Evolutionary conservation across 2,329 filamentous ascomycete genomes (phyloP).

Genomic region (Pleurostoma richardsiae): DNA sequence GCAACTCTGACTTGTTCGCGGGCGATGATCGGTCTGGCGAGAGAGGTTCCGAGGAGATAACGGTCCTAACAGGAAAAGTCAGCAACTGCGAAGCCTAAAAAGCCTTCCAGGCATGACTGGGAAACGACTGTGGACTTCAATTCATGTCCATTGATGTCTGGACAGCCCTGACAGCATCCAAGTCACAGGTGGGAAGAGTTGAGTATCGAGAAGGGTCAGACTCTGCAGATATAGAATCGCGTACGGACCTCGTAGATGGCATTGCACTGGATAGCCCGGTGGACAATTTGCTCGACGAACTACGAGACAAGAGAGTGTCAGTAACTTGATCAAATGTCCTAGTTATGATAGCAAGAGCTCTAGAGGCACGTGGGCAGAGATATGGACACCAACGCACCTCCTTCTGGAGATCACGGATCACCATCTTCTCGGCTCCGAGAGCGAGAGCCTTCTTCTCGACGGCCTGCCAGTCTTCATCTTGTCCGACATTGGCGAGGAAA

Average conservation of each 20-base stretch:
- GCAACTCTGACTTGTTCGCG: conserved; percentile 61
- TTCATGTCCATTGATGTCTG: too few relatives aligned
- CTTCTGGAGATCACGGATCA: conserved; percentile 60
- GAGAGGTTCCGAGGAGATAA: conserved; percentile 46
- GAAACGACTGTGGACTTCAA: too few relatives aligned
- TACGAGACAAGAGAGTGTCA: neutral
- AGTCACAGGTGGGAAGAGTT: neutral
- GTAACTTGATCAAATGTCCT: too few relatives aligned
- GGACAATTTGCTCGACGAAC: conserved; percentile 78
- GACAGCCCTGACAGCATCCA: too few relatives aligned
- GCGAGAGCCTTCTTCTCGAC: conserved; percentile 65
- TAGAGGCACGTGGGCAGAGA: too few relatives aligned
- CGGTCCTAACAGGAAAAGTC: conserved; percentile 1
- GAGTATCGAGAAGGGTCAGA: conserved; percentile 44
- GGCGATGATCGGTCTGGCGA: conserved; percentile 68
- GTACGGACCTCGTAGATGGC: conserved; percentile 56
- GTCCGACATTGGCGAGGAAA: conserved; percentile 66
- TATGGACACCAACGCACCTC: conserved; percentile 27
- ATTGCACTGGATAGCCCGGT: conserved; percentile 72
- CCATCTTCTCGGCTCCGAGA: conserved; percentile 25
- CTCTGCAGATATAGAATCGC: conserved; percentile 21
- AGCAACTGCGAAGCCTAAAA: too few relatives aligned
- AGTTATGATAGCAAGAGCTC: too few relatives aligned
- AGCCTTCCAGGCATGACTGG: too few relatives aligned
- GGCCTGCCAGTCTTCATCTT: conserved; percentile 70